Base-by-base conservation (phyloP, 805 yeast genomes). In the Wickerhamomyces subpelliculosus region DNA sequence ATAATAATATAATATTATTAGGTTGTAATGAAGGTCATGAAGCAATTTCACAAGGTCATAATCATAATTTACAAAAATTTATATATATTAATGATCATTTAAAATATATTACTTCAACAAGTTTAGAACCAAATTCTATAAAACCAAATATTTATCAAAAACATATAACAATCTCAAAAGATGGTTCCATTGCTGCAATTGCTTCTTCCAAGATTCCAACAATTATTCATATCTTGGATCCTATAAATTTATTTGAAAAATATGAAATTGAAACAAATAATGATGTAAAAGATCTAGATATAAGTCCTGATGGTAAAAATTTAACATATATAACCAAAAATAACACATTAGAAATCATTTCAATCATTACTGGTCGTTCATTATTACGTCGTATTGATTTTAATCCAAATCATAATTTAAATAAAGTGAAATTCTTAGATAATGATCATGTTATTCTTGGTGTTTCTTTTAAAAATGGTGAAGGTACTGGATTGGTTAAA, bases 11-110 rank as follows among this genome's bases (percentile, higher is more conserved):
- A 19, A 78, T 88, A 20, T 62, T 84, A 33, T 68, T 83, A 25
- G 96, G 96, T 3, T 79, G 88, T 47, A 89, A 89, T 54, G 89
- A 85, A 54, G 73, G 78, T 39, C 62, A 77, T 3, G 69, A 69
- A 32, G 67, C 74, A 46, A 73, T 82, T 51, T 67, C 74, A 34
- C 68, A 70, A 52, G 81, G 78, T 37, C 67, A 70, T 45, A 54
- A 54, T 37, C 84, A 87, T 58, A 90, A 82, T 61, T 58, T 90
- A 51, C 69, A 95, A 44, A 81, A 82, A 54, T 84, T 75, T 50
- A 67, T 67, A 18, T 82, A 63, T 55, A 75, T 72, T 42, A 78
- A 81, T 40, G 84, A 82, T 30, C 93, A 84, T 58, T 65, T 84
- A 54, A 73, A 75, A 43, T 81, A 76, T 53, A 67, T 72, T 14